A percentile compares a stretch with the other conserved stretches of the same genome.
phyloP scores from a whole-genome alignment of 257 asterid species.

The Paulownia fortunei region DNA sequence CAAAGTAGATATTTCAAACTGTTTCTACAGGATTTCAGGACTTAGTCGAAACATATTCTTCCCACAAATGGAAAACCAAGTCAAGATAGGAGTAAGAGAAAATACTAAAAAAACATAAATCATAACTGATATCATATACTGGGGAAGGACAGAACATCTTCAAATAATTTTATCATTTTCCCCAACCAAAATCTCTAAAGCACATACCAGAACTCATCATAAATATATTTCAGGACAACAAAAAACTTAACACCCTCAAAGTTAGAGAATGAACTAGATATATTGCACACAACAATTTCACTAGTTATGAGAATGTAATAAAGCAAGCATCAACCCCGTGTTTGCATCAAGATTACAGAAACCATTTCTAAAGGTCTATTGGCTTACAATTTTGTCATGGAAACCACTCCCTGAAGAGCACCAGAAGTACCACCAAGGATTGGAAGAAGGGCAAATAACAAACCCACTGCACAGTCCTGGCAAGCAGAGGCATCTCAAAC shows the following conservation, averaged over 20 bases:
- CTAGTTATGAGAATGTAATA: constrained; percentile 5
- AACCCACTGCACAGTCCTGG: constrained; percentile 91
- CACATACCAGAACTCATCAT: constrained; percentile 4
- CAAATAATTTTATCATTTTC: constrained; percentile 5
- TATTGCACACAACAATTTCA: not conserved
- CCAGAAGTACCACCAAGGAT: constrained; percentile 89
- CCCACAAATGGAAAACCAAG: not conserved
- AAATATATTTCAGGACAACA: not conserved
- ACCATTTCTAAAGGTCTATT: constrained; percentile 9
- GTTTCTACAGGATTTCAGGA: constrained; percentile 24
- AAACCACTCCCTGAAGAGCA: constrained; percentile 73
- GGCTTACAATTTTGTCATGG: constrained; percentile 76
- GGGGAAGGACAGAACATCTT: constrained; percentile 7
- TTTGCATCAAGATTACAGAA: constrained; percentile 21
- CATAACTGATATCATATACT: constrained; percentile 16
- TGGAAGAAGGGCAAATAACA: constrained; percentile 88
- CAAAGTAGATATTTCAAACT: constrained; percentile 12
- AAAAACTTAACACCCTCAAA: not conserved
- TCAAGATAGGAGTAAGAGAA: not conserved
- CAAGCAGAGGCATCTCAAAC: constrained; percentile 40
- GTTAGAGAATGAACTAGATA: constrained; percentile 16
- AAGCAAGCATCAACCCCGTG: constrained; percentile 25
- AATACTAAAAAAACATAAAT: not conserved
- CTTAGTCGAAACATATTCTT: constrained; percentile 9
- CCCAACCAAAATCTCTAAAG: constrained; percentile 22